Conservation (phyloP, 192 early-diverging fungal species). For the Mycoemilia scoparia region DNA sequence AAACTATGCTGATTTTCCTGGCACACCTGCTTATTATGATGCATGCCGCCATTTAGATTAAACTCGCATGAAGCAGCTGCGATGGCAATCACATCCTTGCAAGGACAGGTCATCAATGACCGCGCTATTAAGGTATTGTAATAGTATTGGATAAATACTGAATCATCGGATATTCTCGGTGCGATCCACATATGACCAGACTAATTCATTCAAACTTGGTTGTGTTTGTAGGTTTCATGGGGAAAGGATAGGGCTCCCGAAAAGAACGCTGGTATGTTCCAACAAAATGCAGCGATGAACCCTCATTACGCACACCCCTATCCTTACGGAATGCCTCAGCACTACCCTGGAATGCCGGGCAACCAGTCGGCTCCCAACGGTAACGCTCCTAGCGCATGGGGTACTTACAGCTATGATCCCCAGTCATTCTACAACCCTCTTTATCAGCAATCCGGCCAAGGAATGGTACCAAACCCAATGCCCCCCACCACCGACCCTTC, state of each 20-base stretch:
- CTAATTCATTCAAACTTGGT: background rate
- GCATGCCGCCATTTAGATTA: slow-evolving; percentile 39
- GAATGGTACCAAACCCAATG: too few species aligned
- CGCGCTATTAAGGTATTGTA: slow-evolving; percentile 61
- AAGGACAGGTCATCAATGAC: slow-evolving; percentile 53
- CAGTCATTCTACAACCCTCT: too few species aligned
- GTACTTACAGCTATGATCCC: too few species aligned
- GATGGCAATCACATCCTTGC: slow-evolving; percentile 64
- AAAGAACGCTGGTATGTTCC: slow-evolving; percentile 21
- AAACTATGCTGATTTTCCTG: slow-evolving; percentile 23
- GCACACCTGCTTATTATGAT: slow-evolving; percentile 3
- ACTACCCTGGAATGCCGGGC: slow-evolving; percentile 16
- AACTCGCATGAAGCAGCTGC: slow-evolving; percentile 82
- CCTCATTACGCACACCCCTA: slow-evolving; percentile 31
- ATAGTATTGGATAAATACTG: slow-evolving; percentile 3
- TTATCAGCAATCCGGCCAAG: too few species aligned
- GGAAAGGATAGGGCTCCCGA: slow-evolving; percentile 59
- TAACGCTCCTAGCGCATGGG: too few species aligned
- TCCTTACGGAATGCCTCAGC: slow-evolving; percentile 22
- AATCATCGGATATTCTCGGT: background rate
- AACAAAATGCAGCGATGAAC: slow-evolving; percentile 17
- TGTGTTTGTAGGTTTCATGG: slow-evolving; percentile 59
- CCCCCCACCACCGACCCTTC: too few species aligned
- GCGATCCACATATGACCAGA: background rate
- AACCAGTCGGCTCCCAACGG: too few species aligned